Conservation (phyloP, 495 filamentous ascomycete species). For the Clohesyomyces aquaticus region DNA sequence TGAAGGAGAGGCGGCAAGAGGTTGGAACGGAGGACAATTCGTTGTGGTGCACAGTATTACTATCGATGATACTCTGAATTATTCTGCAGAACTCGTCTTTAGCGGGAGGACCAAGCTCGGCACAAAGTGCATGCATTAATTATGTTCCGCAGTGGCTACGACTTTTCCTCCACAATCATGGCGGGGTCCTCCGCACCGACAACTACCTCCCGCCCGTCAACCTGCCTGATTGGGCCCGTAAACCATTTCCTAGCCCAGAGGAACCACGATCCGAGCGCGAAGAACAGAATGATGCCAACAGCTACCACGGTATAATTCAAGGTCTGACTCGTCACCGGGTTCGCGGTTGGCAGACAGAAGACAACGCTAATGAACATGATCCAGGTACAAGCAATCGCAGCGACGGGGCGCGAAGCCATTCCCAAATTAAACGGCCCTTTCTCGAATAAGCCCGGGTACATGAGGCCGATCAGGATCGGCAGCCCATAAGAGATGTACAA, state of each 20-base stretch:
- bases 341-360: slow-evolving; percentile 65
- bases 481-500: slow-evolving; percentile 68
- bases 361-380: slow-evolving; percentile 60
- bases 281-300: slow-evolving; percentile 61
- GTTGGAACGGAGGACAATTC: no score
- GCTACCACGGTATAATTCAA: slow-evolving; percentile 70
- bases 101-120: no score
- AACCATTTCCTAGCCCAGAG: slow-evolving; percentile 62
- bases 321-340: slow-evolving; percentile 62
- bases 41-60: no score
- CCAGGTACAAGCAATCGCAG: slow-evolving; percentile 58
- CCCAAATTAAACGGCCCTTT: slow-evolving; percentile 63
- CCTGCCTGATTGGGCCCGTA: slow-evolving; percentile 59
- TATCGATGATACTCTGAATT: no score
- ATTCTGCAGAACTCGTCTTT: no score
- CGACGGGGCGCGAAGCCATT: slow-evolving; percentile 57
- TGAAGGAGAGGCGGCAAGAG: no score
- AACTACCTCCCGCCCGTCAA: slow-evolving; percentile 55
- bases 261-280: slow-evolving; percentile 50
- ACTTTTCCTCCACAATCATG: slow-evolving; percentile 52
- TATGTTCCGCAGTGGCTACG: slow-evolving; percentile 10
- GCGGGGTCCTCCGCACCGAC: slow-evolving; percentile 53
- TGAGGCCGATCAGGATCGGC: slow-evolving; percentile 61
- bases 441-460: slow-evolving; percentile 48
- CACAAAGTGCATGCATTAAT: neutral